These are phyloP conservation scores for Hypoxylon trugodes DNA, from an alignment of 495 filamentous ascomycete species.

Conservation along the genomic window DNA sequence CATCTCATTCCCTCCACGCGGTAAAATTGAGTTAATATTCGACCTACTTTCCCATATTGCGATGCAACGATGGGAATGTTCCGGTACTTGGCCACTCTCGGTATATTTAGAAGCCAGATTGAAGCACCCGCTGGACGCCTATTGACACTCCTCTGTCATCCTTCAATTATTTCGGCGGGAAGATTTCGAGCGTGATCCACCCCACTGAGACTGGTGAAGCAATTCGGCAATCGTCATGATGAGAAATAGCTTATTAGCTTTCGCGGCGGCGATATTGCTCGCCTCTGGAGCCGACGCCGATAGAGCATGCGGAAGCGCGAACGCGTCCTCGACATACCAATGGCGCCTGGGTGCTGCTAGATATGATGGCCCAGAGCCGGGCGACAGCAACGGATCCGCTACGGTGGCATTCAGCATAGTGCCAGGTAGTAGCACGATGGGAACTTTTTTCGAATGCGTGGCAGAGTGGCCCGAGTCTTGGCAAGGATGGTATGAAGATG, in stretches of 20 bases:
- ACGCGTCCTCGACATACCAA: slow-evolving; percentile 34
- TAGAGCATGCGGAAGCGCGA: slow-evolving; percentile 40
- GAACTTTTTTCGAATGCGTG: slow-evolving; percentile 51
- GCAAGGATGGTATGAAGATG: slow-evolving; percentile 47
- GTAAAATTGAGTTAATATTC: slow-evolving; percentile 29
- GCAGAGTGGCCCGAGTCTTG: slow-evolving; percentile 51
- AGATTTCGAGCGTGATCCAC: not conserved
- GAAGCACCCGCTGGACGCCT: not conserved
- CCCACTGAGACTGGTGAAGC: not conserved
- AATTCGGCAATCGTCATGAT: slow-evolving; percentile 11
- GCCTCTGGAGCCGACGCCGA: slow-evolving; percentile 25
- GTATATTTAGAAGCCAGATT: slow-evolving; percentile 22
- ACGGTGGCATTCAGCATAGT: slow-evolving; percentile 49
- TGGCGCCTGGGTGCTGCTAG: slow-evolving; percentile 46
- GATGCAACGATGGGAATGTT: slow-evolving; percentile 16
- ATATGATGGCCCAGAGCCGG: slow-evolving; percentile 42
- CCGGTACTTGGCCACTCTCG: slow-evolving; percentile 30
- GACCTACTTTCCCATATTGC: slow-evolving; percentile 25
- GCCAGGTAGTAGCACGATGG: slow-evolving; percentile 29
- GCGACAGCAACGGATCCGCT: slow-evolving; percentile 24
- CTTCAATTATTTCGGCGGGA: not conserved
- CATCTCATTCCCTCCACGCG: not conserved
- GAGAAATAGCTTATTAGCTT: slow-evolving; percentile 10
- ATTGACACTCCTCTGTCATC: not conserved
- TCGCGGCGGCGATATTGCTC: slow-evolving; percentile 29